Evolutionary conservation across 768 basidiomycete species (phyloP), one percentile per base, ranked within the genome.

Genomic region (Suillus discolor): DNA sequence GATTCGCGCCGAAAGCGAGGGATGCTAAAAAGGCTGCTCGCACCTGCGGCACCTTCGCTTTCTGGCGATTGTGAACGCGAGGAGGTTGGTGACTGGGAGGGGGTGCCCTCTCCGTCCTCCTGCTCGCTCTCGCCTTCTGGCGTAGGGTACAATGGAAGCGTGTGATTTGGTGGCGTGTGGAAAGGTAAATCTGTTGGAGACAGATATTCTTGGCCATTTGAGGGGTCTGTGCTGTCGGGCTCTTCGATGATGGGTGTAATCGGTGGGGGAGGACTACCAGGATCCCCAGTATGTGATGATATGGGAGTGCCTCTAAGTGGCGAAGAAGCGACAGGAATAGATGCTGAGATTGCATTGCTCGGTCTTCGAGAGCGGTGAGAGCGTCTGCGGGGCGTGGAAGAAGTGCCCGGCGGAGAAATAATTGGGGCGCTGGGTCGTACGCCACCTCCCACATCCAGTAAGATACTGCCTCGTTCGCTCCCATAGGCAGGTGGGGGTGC

Each of bases 401-500:
- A 71, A 4, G 81, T 74, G 59, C 79, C 75, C 9, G 81, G 77
- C 20, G 83, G 79, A 51, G 79, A 79, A n/a, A 79, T 73, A 25
- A 82, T 79, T 5, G 81, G 79, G 25, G 77, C 77, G 45, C 82
- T 79, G 34, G 79, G 69, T 49, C 59, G 72, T 42, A 73, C 66
- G 47, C 63, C 72, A 51, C 75, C 75, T 6, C 95, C 96, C 1
- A 96, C 92, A 76, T 97, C 96, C 2, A 99, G 84, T 11, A 99
- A 82, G 65, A 99, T 98, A 74, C 94, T 97, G 9, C 97, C 97
- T 13, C 96, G 86, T 76, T 99, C 97, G 71, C 93, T 95, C 20
- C 97, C 97, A 77, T 99, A 99, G 0, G 97, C 96, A 6, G 97
- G 97, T 36, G 97, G 97, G 18, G 97, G 97, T 2, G 97, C 97